A percentile compares a stretch with the other conserved stretches of the same genome.
Conservation (phyloP, 2,329 filamentous ascomycete genomes). For the Fusarium concolor region DNA sequence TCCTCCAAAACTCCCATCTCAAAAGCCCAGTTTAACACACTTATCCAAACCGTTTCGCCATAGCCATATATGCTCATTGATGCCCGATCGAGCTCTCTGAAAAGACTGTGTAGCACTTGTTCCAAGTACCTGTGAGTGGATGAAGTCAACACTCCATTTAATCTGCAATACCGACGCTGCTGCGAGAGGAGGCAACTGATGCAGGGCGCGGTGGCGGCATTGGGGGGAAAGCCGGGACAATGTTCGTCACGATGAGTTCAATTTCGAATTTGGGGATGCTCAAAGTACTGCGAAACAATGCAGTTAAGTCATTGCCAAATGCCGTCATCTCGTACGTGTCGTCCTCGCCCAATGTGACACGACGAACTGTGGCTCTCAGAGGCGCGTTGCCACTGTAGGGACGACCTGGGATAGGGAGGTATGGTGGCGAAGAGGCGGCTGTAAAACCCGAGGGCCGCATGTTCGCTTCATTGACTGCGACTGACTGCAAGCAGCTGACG, state of each 20-base stretch:
- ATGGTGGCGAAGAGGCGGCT: background rate
- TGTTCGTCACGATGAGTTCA: conserved; percentile 19
- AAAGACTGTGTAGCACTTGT: background rate
- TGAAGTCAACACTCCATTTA: background rate
- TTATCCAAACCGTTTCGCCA: conserved; percentile 5
- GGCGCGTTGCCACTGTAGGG: conserved; percentile 1
- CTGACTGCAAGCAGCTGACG: conserved; percentile 50
- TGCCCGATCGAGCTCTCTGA: background rate
- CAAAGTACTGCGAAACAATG: conserved; percentile 33
- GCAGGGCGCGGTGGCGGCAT: conserved; percentile 32
- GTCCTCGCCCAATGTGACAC: conserved; percentile 38
- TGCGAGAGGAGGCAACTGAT: conserved; percentile 28
- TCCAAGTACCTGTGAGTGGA: background rate
- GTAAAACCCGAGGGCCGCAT: conserved; percentile 28
- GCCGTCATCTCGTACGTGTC: conserved; percentile 41
- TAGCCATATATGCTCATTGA: conserved; percentile 2
- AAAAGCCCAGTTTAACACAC: background rate
- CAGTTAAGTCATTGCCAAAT: conserved; percentile 46
- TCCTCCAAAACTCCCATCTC: conserved; percentile 11
- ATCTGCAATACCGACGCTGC: conserved; percentile 24
- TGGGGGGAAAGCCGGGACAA: conserved; percentile 12
- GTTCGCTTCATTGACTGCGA: conserved; percentile 39
- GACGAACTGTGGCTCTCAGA: conserved; percentile 34
- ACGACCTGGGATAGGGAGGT: conserved; percentile 14
- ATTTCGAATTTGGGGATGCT: conserved; percentile 44